Conservation (phyloP, 2,329 filamentous ascomycete species). For the Arthrobotrys conoides region DNA sequence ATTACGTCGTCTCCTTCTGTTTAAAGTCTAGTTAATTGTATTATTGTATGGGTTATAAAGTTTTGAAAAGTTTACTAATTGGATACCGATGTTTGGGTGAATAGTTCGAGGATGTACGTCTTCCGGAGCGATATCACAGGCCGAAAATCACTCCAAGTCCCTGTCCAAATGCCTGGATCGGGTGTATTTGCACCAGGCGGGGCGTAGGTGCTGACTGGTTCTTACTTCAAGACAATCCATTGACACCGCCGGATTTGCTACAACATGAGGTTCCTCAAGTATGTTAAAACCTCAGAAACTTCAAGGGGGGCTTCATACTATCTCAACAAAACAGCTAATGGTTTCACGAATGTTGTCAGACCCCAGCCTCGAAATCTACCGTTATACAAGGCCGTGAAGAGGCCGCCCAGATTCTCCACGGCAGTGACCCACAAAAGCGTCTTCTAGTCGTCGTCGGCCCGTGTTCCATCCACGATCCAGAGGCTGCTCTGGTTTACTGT, state of each 20-base stretch:
- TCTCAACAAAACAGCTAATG: neutral
- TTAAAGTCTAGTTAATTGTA: slow-evolving; percentile 13
- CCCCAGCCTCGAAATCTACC: slow-evolving; percentile 68
- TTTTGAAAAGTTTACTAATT: slow-evolving; percentile 63
- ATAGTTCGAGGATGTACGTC: slow-evolving; percentile 65
- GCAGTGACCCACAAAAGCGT: slow-evolving; percentile 77
- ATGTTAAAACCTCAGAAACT: neutral
- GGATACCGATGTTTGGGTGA: neutral
- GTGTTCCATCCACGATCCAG: slow-evolving; percentile 97
- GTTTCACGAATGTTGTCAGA: slow-evolving; percentile 58
- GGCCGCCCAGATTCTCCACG: slow-evolving; percentile 78
- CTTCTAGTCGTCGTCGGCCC: slow-evolving; percentile 95
- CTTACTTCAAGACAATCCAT: slow-evolving; percentile 76
- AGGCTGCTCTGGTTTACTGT: slow-evolving; percentile 89
- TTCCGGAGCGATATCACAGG: slow-evolving; percentile 23
- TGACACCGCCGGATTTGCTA: slow-evolving; percentile 92
- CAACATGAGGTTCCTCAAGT: slow-evolving; percentile 86
- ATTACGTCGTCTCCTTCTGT: neutral
- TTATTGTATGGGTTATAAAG: neutral
- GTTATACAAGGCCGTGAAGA: slow-evolving; percentile 76
- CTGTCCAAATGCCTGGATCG: slow-evolving; percentile 47
- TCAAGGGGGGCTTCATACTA: too few relatives aligned
- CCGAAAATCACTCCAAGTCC: slow-evolving; percentile 33
- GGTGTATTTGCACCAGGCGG: slow-evolving; percentile 60
- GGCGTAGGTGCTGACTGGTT: slow-evolving; percentile 50